Base-by-base conservation (phyloP, 2,329 filamentous ascomycete species). In the Trichoderma endophyticum region DNA sequence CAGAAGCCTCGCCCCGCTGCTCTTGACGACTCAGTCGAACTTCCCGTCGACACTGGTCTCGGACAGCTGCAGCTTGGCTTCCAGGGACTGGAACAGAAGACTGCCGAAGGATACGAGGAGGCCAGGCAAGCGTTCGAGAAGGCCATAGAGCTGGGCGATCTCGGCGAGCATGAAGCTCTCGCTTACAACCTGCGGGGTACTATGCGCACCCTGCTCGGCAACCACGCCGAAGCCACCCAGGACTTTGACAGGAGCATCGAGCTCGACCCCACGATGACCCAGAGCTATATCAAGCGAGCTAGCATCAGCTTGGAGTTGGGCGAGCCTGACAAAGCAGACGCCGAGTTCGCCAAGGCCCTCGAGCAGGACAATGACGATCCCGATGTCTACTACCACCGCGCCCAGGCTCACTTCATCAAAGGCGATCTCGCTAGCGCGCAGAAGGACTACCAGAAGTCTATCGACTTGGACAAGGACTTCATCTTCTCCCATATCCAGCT, bases 401-500 rank as follows among this genome's bases (percentile, higher is more conserved):
- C 96, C 15, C 96, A 99, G 83, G 90, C 98, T 26, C 95, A 98
- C 85, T 99, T 99, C 85, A 98, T 99, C 83, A 93, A 97, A 78
- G 91, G 92, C 71, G 95, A 98, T 81, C 97, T 97, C 77, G 90
- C 92, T 71, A 93, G 97, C 76, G 96, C 96, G 5, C 95, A 96
- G 73, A 97, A 97, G 85, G 96, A 99, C 84, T 99, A 99, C 85
- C 96, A 99, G 82, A 98, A 97, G 85, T 98, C 96, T 3, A 99
- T 99, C 79, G 96, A 99, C 78, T 89, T 99, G 34, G 96, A 99
- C 86, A 89, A 90, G 77, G 91, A 93, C 76, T 99, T 99, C 83
- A 99, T 99, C 85, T 99, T 97, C 88, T 98, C 95, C 8, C 96
- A 99, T 85, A 99, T 99, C 79, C 96, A 99, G 84, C 93, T 99